These are phyloP conservation scores for Coniochaeta hoffmannii DNA, from an alignment of 2,329 filamentous ascomycete genomes.

Conservation along the genomic window DNA sequence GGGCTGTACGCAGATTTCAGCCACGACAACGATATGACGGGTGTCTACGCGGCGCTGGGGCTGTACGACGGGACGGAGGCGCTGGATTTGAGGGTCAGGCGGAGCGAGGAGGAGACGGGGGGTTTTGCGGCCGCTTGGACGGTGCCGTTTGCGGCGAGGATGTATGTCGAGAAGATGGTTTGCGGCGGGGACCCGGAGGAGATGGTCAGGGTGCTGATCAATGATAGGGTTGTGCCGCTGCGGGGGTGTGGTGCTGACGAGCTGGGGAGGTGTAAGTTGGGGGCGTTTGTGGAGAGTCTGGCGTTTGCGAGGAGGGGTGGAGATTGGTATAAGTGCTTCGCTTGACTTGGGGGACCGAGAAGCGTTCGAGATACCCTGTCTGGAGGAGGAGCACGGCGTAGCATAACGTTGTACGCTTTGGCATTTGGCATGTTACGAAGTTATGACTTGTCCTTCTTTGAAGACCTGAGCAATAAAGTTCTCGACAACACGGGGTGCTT, in stretches of 20 bases:
- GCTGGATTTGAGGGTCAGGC: conserved; percentile 38
- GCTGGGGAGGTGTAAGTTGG: conserved; percentile 62
- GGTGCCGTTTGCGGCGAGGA: conserved; percentile 72
- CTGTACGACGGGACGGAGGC: conserved; percentile 59
- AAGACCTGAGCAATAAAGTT: too few species aligned
- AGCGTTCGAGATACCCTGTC: background rate
- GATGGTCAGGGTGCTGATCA: conserved; percentile 71
- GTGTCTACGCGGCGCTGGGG: conserved; percentile 68
- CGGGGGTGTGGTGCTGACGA: conserved; percentile 62
- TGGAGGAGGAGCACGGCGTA: too few species aligned
- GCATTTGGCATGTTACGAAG: too few species aligned
- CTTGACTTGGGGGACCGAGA: background rate
- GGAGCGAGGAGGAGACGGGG: conserved; percentile 43
- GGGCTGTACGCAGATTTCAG: conserved; percentile 81
- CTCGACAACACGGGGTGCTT: too few species aligned
- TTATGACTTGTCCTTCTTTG: too few species aligned
- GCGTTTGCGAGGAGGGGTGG: conserved; percentile 67
- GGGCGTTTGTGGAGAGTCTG: conserved; percentile 66
- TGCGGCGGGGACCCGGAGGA: conserved; percentile 48
- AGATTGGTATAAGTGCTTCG: conserved; percentile 61
- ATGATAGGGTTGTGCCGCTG: conserved; percentile 72
- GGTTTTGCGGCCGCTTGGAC: conserved; percentile 73
- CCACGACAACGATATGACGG: conserved; percentile 83
- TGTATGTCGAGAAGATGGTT: conserved; percentile 82
- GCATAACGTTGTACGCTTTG: too few species aligned